phyloP scores from a whole-genome alignment of 495 filamentous ascomycete genomes.

The Penicillium canariense region DNA sequence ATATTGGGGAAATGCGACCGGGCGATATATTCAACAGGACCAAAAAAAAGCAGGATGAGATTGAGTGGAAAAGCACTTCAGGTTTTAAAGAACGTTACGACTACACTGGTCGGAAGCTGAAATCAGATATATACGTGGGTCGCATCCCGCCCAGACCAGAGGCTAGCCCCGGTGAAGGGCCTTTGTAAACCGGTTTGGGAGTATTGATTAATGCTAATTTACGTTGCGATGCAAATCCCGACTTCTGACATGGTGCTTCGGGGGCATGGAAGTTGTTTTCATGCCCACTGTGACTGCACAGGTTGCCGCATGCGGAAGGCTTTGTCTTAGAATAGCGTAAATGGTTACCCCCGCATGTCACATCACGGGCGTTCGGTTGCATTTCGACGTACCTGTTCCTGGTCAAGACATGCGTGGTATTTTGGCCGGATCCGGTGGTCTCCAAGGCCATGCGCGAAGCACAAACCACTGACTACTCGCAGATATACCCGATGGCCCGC shows the following conservation, averaged over 20 bases:
- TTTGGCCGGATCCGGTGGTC: conserved; percentile 7
- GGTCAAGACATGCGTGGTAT: not conserved
- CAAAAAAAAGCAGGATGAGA: not conserved
- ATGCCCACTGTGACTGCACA: not conserved
- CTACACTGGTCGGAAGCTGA: not conserved
- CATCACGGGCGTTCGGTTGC: conserved; percentile 11
- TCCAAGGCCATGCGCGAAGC: not conserved
- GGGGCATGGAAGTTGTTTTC: not conserved
- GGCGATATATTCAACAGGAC: not conserved
- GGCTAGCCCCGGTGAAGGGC: not conserved
- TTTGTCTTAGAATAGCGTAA: not conserved
- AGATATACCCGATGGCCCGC: conserved; percentile 7
- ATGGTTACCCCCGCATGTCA: conserved; percentile 7
- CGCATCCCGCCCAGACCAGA: not conserved
- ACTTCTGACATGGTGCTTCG: not conserved
- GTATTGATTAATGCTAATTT: not conserved
- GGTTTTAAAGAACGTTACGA: not conserved
- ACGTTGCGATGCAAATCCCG: not conserved
- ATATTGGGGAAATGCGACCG: not conserved
- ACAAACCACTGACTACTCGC: not conserved
- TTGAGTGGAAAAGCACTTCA: too few relatives aligned
- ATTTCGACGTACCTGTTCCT: conserved; percentile 10
- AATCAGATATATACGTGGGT: not conserved
- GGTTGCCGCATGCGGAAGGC: conserved; percentile 28
- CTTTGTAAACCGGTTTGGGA: not conserved